Conservation (phyloP, 345 rosid species). For the Cardamine chenopodiifolia region DNA sequence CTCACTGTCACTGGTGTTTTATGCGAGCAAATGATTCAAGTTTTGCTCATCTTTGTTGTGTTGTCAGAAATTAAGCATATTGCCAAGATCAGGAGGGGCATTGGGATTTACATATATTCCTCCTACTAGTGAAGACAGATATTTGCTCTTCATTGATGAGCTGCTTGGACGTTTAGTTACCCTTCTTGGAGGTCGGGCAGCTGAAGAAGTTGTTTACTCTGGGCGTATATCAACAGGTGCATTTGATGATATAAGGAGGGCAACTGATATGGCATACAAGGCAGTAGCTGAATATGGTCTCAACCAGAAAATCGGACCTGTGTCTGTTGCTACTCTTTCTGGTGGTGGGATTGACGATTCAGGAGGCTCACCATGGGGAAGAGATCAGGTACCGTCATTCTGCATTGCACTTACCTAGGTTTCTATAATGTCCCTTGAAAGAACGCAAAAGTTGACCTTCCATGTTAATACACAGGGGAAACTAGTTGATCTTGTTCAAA, state of each 20-base stretch:
- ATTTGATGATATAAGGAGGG: conserved; percentile 90
- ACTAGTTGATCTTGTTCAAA: conserved; percentile 90
- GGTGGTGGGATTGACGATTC: conserved; percentile 87
- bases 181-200: conserved; percentile 98
- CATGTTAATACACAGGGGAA: conserved; percentile 63
- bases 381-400: conserved; percentile 68
- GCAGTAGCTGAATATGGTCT: conserved; percentile 99
- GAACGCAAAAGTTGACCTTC: conserved; percentile 5
- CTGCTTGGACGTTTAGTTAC: conserved; percentile 92
- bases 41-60: conserved; percentile 18
- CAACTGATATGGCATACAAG: conserved; percentile 96
- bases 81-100: conserved; percentile 98
- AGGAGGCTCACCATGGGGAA: conserved; percentile 75
- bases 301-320: conserved; percentile 78
- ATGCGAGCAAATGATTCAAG: conserved; percentile 16
- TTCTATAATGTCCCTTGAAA: background rate
- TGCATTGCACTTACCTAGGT: background rate
- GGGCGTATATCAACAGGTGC: conserved; percentile 96
- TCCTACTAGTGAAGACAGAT: conserved; percentile 83
- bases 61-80: conserved; percentile 86
- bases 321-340: conserved; percentile 82
- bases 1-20: background rate
- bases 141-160: conserved; percentile 92
- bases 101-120: conserved; percentile 89
- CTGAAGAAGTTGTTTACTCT: conserved; percentile 87